A percentile compares a stretch with the other conserved stretches of the same genome.
phyloP scores from a whole-genome alignment of 2,329 filamentous ascomycete genomes.

The Gyromitra esculenta region DNA sequence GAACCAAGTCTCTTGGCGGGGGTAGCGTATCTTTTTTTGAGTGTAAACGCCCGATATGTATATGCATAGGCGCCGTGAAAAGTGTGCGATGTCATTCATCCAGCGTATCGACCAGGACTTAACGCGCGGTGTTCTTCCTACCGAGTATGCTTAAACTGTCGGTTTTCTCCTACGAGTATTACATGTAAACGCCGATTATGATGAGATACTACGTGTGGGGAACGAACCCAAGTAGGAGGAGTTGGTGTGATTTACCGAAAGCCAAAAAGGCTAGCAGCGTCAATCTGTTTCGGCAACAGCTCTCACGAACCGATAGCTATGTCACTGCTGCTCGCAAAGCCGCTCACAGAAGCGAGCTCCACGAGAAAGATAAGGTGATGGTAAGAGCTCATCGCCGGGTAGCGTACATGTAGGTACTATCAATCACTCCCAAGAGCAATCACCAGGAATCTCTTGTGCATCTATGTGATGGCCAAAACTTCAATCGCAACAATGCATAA shows the following conservation, averaged over 20 bases:
- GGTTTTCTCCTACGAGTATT: neutral
- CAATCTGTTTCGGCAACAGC: neutral
- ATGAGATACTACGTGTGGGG: conserved; percentile 10
- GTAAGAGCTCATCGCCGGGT: neutral
- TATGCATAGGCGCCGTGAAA: neutral
- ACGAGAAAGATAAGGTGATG: neutral
- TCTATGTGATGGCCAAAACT: too few species aligned
- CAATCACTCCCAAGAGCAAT: too few species aligned
- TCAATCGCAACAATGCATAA: too few species aligned
- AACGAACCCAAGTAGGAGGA: neutral
- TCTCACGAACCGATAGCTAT: neutral
- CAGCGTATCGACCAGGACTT: neutral
- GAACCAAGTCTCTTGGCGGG: neutral
- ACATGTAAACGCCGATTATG: conserved; percentile 8
- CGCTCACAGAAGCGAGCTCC: neutral
- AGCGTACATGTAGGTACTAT: too few species aligned
- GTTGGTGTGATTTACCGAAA: conserved; percentile 20
- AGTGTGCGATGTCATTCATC: neutral
- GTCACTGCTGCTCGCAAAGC: neutral
- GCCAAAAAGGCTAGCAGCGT: too few species aligned
- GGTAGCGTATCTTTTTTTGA: neutral
- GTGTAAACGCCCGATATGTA: neutral
- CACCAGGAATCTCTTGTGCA: too few species aligned
- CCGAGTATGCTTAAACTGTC: neutral
- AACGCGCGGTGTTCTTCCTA: neutral